phyloP scores from a whole-genome alignment of 1,284 basidiomycete species.

The Microbotryomycetes sp. region DNA sequence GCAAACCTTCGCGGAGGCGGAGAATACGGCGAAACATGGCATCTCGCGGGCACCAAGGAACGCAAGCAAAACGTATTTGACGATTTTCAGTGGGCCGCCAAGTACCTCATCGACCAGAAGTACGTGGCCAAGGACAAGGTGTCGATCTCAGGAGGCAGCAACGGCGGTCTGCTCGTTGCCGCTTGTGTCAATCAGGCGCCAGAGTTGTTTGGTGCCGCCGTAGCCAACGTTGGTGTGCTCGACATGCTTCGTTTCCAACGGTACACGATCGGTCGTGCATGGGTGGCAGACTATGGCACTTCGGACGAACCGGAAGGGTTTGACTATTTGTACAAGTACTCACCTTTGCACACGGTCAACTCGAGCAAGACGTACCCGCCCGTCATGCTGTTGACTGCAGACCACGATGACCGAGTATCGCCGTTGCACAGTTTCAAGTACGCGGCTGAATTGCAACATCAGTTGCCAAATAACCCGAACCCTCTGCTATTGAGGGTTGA shows the following conservation, averaged over 20 bases:
- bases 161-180: constrained; percentile 69
- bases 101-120: constrained; percentile 63
- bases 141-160: constrained; percentile 63
- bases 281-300: constrained; percentile 49
- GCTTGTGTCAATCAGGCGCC: constrained; percentile 73
- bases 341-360: constrained; percentile 67
- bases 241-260: constrained; percentile 71
- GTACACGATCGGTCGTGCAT: constrained; percentile 66
- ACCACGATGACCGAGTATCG: constrained; percentile 70
- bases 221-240: constrained; percentile 71
- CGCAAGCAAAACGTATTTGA: constrained; percentile 51
- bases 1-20: constrained; percentile 59
- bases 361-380: constrained; percentile 54
- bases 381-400: constrained; percentile 62
- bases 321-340: constrained; percentile 66
- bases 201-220: constrained; percentile 67
- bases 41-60: constrained; percentile 60
- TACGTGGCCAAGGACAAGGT: constrained; percentile 65
- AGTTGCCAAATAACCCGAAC: constrained; percentile 51
- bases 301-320: constrained; percentile 51
- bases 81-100: constrained; percentile 52
- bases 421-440: constrained; percentile 75
- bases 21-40: constrained; percentile 67
- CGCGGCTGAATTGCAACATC: constrained; percentile 63
- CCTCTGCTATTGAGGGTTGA: constrained; percentile 68